Evolutionary conservation across 179 eudicot genomes (phyloP).

Genomic region (Pouteria campechiana): DNA sequence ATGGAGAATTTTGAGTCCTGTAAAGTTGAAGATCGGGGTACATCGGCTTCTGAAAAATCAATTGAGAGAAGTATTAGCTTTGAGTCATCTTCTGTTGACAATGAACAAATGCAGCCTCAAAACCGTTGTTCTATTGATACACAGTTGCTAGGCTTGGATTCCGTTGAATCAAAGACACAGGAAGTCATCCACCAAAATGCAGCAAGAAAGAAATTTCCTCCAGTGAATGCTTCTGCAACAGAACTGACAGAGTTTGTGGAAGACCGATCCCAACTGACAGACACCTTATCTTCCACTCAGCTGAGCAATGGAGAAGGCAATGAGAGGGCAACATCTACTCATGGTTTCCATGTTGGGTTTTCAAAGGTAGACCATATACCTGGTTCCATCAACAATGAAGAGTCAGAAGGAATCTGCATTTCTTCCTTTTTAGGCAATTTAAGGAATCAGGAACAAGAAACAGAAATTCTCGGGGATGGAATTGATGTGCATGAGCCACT

Average conservation of each 20-base stretch:
- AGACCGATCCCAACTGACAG: no score
- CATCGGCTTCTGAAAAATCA: constrained; percentile 8
- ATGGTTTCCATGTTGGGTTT: constrained; percentile 3
- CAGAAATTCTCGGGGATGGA: constrained; percentile 2
- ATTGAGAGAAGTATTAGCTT: constrained; percentile 1
- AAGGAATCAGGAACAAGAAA: constrained; percentile 4
- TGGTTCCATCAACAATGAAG: constrained; percentile 10
- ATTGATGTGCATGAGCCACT: constrained; percentile 1
- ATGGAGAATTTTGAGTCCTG: background rate
- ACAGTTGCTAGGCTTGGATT: no score
- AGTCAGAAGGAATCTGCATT: constrained; percentile 8
- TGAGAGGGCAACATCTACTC: constrained; percentile 11
- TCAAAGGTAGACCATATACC: constrained; percentile 3
- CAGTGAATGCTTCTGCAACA: no score
- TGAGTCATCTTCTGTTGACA: no score
- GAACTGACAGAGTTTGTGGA: no score
- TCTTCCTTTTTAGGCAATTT: constrained; percentile 9
- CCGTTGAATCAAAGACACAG: no score
- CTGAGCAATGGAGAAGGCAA: no score
- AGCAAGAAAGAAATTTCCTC: no score
- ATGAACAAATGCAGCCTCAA: no score
- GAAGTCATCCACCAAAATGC: no score
- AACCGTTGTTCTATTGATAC: no score
- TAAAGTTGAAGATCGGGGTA: constrained; percentile 1
- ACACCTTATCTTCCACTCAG: no score